Base-by-base conservation (phyloP, 1,284 basidiomycete species). In the Moesziomyces globuligerus region DNA sequence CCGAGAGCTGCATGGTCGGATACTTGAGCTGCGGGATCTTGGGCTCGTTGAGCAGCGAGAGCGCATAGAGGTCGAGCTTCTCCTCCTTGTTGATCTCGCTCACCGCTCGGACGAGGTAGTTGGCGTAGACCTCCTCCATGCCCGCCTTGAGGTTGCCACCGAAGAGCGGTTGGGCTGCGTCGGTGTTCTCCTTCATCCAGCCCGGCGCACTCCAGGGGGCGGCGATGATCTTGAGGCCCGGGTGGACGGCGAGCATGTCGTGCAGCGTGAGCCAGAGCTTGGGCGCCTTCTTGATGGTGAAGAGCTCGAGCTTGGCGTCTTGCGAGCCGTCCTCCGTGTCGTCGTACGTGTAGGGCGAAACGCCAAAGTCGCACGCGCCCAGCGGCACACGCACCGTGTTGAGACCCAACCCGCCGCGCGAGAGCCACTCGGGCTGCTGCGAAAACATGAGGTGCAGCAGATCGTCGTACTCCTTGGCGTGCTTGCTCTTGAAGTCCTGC, bases 111-210 rank as follows among this genome's bases (percentile, higher is more conserved):
- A 60, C 23, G 21, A 77, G 47, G 57, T 77, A 77, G 10, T 68
- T 48, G 11, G 70, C 74, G 23, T 44, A 74, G 11, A 56, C 49
- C 1, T 55, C 34, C 29, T 77, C 64, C 53, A 62, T 72, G 11
- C 68, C 55, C 4, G 41, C 8, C 29, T 74, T 59, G 18, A 75
- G 45, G 13, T 48, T 23, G 7, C 75, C 75, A 3, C 74, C 71
- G 37, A 66, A 69, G 21, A 74, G 41, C 36, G 56, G 49, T 42
- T 67, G 56, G 10, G 51, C 49, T 2, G 45, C 29, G 37, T 64
- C 48, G n/a, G 53, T 29, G 46, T 44, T 45, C 25, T 56, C 52
- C 64, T 77, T 77, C 73, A 75, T 75, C 75, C 75, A 77, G 6
- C 66, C 73, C 1, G 75, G 75, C n/a, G 67, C 58, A 11, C 43